Percentiles rank a stretch among this genome's conserved stretches.
These are phyloP conservation scores for Penstemon newberryi DNA, from an alignment of 257 asterid species.

Conservation along the genomic window DNA sequence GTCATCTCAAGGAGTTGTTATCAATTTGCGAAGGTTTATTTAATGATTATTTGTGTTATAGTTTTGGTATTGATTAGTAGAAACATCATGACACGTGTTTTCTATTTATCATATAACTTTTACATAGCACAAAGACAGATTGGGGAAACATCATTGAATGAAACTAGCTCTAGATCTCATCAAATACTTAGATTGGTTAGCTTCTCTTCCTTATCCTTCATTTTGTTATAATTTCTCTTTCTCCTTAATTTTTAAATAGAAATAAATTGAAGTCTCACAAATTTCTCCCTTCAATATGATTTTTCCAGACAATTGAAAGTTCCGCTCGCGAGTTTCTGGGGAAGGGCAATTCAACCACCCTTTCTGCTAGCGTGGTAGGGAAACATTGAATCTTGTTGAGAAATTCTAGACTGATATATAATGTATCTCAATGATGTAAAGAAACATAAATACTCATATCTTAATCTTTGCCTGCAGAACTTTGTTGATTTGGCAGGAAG, in stretches of 20 bases:
- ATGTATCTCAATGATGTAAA: conserved; percentile 22
- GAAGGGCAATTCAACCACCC: conserved; percentile 94
- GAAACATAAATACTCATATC: conserved; percentile 19
- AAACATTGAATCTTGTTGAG: conserved; percentile 25
- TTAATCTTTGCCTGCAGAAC: conserved; percentile 59
- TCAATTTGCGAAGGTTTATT: conserved; percentile 83
- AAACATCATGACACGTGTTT: conserved; percentile 10
- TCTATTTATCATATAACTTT: conserved; percentile 22
- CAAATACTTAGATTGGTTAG: conserved; percentile 97
- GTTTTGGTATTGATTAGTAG: conserved; percentile 7
- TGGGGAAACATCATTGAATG: conserved; percentile 93
- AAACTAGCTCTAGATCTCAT: conserved; percentile 97
- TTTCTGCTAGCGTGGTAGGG: conserved; percentile 95
- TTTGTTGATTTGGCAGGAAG: conserved; percentile 99
- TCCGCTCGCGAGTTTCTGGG: conserved; percentile 97
- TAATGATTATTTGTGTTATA: conserved; percentile 10
- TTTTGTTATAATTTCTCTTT: conserved; percentile 21
- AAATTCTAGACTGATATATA: conserved; percentile 22
- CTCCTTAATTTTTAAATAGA: conserved; percentile 5
- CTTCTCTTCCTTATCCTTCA: conserved; percentile 20
- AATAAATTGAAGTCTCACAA: conserved; percentile 3
- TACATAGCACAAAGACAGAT: conserved; percentile 78
- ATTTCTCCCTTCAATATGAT: conserved; percentile 22
- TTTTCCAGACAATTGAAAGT: conserved; percentile 88
- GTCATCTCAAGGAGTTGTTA: conserved; percentile 84